These are phyloP conservation scores for Mycena pura DNA, from an alignment of 768 basidiomycete genomes.

Conservation along the genomic window DNA sequence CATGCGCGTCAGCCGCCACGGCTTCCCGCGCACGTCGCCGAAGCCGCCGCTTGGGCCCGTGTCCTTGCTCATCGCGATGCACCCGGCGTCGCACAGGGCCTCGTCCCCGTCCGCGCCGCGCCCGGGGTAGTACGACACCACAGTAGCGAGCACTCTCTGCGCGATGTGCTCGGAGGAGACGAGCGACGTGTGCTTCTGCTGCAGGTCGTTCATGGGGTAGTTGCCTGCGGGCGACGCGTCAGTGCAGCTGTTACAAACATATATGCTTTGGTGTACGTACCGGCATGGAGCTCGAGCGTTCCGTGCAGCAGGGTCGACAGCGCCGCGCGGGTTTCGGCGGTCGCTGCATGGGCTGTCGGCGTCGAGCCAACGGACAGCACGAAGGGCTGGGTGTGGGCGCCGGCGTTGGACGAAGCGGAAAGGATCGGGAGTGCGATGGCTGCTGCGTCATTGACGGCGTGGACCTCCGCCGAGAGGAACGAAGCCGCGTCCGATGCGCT, in stretches of 20 bases:
- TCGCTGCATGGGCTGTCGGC: slow-evolving; percentile 83
- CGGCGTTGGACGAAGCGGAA: slow-evolving; percentile 39
- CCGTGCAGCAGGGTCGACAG: slow-evolving; percentile 61
- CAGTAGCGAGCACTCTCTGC: slow-evolving; percentile 71
- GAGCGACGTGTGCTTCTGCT: slow-evolving; percentile 79
- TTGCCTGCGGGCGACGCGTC: slow-evolving; percentile 54
- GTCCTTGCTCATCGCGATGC: slow-evolving; percentile 88
- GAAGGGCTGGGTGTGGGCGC: slow-evolving; percentile 54
- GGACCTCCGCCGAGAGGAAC: slow-evolving; percentile 73
- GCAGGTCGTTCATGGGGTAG: slow-evolving; percentile 84
- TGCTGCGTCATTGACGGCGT: slow-evolving; percentile 72
- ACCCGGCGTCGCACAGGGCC: slow-evolving; percentile 83
- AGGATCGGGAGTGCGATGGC: slow-evolving; percentile 57
- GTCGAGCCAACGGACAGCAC: slow-evolving; percentile 87
- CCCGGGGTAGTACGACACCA: slow-evolving; percentile 82
- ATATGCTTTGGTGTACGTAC: slow-evolving; percentile 46
- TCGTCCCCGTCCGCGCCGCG: slow-evolving; percentile 73
- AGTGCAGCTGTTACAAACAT: neutral
- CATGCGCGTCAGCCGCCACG: slow-evolving; percentile 69
- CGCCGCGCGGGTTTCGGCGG: slow-evolving; percentile 48
- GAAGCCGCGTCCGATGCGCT: slow-evolving; percentile 67
- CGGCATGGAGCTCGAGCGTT: slow-evolving; percentile 77
- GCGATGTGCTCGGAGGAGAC: slow-evolving; percentile 63
- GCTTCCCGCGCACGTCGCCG: slow-evolving; percentile 72
- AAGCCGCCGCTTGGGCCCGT: slow-evolving; percentile 74